These are phyloP conservation scores for Camillea tinctor DNA, from an alignment of 2,329 filamentous ascomycete species.

Conservation along the genomic window DNA sequence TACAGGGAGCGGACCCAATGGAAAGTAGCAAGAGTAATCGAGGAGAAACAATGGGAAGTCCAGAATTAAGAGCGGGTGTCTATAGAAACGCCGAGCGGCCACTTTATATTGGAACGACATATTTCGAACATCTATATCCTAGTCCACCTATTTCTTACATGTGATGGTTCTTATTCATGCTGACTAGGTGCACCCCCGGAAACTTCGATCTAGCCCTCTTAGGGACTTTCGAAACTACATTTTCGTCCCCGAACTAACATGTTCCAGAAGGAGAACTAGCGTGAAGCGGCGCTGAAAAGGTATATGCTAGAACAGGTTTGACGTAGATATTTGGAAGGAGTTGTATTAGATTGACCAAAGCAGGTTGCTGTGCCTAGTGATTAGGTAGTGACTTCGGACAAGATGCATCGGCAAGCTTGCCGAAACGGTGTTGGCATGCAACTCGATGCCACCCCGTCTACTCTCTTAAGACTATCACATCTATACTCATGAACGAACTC, in stretches of 20 bases:
- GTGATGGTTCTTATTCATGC: too few relatives aligned
- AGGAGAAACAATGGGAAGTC: neutral
- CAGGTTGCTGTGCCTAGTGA: neutral
- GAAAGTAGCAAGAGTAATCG: neutral
- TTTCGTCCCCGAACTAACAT: neutral
- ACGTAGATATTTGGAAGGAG: neutral
- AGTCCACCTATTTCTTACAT: too few relatives aligned
- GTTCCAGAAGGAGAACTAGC: neutral
- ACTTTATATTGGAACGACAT: neutral
- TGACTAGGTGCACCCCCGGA: too few relatives aligned
- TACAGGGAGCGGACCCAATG: neutral
- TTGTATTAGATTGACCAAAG: neutral
- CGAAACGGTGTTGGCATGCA: constrained; percentile 1
- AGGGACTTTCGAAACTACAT: neutral
- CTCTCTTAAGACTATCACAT: neutral
- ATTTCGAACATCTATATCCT: too few relatives aligned
- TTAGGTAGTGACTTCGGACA: neutral
- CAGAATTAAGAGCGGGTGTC: neutral
- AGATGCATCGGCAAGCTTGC: constrained; percentile 5
- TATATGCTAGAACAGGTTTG: neutral
- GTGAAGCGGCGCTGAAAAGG: neutral
- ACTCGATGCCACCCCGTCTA: neutral
- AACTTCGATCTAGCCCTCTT: neutral
- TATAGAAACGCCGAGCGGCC: neutral
- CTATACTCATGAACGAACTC: too few relatives aligned